Percentiles rank a stretch among this genome's conserved stretches.
phyloP scores from a whole-genome alignment of 1,284 basidiomycete species.

The Naganishia liquefaciens region DNA sequence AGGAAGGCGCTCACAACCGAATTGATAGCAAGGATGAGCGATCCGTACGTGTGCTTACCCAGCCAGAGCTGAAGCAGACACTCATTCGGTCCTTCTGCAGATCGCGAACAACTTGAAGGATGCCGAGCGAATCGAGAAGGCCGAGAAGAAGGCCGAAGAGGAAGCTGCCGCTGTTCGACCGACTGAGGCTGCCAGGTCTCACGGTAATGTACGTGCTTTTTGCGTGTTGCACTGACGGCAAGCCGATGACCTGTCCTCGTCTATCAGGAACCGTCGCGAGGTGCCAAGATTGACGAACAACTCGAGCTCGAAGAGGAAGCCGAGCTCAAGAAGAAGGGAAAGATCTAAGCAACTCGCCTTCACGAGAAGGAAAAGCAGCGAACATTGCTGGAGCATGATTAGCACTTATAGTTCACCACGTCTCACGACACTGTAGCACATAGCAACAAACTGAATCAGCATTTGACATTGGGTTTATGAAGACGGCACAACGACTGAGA shows the following conservation, averaged over 20 bases:
- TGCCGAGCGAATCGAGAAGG: conserved; percentile 36
- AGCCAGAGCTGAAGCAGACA: not conserved
- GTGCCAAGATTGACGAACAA: conserved; percentile 64
- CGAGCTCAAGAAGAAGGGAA: conserved; percentile 58
- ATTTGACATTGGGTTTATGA: conserved; percentile 7
- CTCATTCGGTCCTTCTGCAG: conserved; percentile 1
- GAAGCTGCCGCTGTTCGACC: conserved; percentile 31
- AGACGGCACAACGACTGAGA: too few species aligned
- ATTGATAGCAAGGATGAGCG: conserved; percentile 35
- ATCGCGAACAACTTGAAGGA: conserved; percentile 37
- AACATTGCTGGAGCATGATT: not conserved
- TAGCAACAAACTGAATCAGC: not conserved
- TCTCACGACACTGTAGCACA: conserved; percentile 10
- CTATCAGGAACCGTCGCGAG: conserved; percentile 61
- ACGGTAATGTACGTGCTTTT: conserved; percentile 15
- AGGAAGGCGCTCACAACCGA: conserved; percentile 34
- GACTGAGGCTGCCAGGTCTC: conserved; percentile 35
- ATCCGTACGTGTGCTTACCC: conserved; percentile 29
- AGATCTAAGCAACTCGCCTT: conserved; percentile 33
- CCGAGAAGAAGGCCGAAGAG: conserved; percentile 37
- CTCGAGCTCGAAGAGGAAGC: conserved; percentile 61
- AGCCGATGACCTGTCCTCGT: not conserved
- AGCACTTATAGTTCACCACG: conserved; percentile 17
- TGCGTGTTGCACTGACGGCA: too few species aligned
- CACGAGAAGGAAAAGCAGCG: not conserved